A percentile compares a stretch with the other conserved stretches of the same genome.
Conservation (phyloP, 2,329 filamentous ascomycete species). For the Aspergillus sclerotialis region DNA sequence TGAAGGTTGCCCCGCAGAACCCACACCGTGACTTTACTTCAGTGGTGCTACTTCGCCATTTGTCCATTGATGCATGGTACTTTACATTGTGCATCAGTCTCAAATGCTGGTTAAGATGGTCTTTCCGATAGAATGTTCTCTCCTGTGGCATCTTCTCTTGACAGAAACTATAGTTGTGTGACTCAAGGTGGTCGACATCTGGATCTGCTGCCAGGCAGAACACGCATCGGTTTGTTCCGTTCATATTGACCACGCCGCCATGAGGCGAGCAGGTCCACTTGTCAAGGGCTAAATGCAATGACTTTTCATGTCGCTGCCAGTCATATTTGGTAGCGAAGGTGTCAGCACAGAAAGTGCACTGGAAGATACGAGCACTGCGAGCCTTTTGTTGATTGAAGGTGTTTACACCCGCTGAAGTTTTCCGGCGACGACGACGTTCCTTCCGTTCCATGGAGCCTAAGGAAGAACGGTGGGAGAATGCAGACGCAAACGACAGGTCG, state of each 20-base stretch:
- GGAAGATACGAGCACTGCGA: conserved; percentile 42
- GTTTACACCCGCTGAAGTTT: conserved; percentile 37
- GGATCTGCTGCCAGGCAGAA: conserved; percentile 53
- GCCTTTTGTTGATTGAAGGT: conserved; percentile 35
- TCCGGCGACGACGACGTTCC: conserved; percentile 51
- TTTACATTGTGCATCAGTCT: conserved; percentile 54
- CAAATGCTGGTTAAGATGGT: conserved; percentile 56
- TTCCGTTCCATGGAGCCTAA: conserved; percentile 51
- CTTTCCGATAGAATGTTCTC: conserved; percentile 56
- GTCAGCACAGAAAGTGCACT: conserved; percentile 54
- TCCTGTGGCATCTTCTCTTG: conserved; percentile 55
- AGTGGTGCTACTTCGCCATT: conserved; percentile 51
- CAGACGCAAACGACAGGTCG: conserved; percentile 48
- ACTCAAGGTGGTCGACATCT: conserved; percentile 49
- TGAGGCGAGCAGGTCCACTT: conserved; percentile 55
- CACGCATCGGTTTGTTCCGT: conserved; percentile 49
- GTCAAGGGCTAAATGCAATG: conserved; percentile 49
- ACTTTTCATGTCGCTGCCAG: conserved; percentile 55
- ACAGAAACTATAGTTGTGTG: conserved; percentile 53
- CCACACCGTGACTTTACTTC: conserved; percentile 46
- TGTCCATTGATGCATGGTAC: conserved; percentile 49
- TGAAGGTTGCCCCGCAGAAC: conserved; percentile 34
- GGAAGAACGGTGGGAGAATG: conserved; percentile 50
- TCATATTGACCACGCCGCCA: conserved; percentile 45
- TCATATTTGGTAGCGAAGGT: conserved; percentile 53